Evolutionary conservation across 768 basidiomycete genomes (phyloP).

Genomic region (Piloderma croceum): DNA sequence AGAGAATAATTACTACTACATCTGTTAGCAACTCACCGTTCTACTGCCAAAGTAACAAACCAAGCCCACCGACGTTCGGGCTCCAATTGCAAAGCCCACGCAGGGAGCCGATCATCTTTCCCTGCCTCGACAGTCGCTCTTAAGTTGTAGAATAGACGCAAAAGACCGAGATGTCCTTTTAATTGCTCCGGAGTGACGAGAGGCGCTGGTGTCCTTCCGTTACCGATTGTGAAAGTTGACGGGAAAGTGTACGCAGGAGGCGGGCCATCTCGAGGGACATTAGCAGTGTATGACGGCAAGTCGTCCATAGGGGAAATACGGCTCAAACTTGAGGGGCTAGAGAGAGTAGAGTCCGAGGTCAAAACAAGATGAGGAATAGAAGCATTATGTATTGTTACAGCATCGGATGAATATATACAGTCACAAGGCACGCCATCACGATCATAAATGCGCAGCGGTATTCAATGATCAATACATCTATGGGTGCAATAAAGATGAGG

Average conservation of each 20-base stretch:
- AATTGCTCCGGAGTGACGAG: slow-evolving; percentile 15
- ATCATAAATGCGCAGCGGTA: too few relatives aligned
- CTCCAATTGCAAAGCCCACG: slow-evolving; percentile 4
- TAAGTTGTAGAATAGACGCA: slow-evolving; percentile 29
- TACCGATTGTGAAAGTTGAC: slow-evolving; percentile 25
- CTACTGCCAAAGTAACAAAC: slow-evolving; percentile 35
- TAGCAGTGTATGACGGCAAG: too few relatives aligned
- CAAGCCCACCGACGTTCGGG: slow-evolving; percentile 29
- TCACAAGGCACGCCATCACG: too few relatives aligned
- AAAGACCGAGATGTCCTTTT: slow-evolving; percentile 30
- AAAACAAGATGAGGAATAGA: too few relatives aligned
- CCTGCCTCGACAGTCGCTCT: slow-evolving; percentile 19
- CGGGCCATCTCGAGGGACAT: too few relatives aligned
- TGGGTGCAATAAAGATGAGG: too few relatives aligned
- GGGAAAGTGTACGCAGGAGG: slow-evolving; percentile 26
- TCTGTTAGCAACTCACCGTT: slow-evolving; percentile 21
- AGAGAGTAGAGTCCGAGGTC: too few relatives aligned
- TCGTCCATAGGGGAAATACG: too few relatives aligned
- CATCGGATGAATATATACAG: too few relatives aligned
- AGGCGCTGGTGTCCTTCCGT: slow-evolving; percentile 14
- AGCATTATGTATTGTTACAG: too few relatives aligned
- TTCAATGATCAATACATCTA: too few relatives aligned
- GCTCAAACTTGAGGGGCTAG: too few relatives aligned
- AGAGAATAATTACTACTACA: neutral
- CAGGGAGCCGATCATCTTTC: neutral